phyloP scores from a whole-genome alignment of 2,329 filamentous ascomycete species.

The Coleophoma crateriformis region DNA sequence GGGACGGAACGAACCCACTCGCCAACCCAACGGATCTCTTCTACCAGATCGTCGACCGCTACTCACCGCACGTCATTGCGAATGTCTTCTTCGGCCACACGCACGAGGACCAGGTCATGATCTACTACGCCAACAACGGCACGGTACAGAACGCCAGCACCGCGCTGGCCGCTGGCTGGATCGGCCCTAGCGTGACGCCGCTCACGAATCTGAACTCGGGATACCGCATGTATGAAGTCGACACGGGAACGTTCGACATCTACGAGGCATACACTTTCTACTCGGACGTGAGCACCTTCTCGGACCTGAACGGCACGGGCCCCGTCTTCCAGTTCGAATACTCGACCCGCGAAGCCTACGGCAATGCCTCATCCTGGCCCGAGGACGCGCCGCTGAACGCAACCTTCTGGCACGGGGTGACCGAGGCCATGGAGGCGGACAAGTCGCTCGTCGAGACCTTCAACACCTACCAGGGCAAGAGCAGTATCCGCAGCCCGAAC shows the following conservation, averaged over 20 bases:
- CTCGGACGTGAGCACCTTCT: conserved; percentile 41
- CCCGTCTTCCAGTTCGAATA: conserved; percentile 45
- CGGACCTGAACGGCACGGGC: conserved; percentile 31
- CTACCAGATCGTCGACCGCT: conserved; percentile 49
- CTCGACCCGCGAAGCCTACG: conserved; percentile 44
- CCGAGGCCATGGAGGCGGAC: conserved; percentile 49
- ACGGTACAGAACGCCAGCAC: conserved; percentile 33
- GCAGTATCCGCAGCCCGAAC: conserved; percentile 41
- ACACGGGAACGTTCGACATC: conserved; percentile 46
- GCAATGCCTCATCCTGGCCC: conserved; percentile 37
- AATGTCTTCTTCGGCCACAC: conserved; percentile 50
- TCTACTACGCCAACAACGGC: conserved; percentile 48
- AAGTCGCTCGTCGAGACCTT: conserved; percentile 40
- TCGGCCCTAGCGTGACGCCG: conserved; percentile 44
- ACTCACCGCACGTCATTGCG: conserved; percentile 48
- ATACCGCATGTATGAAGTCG: conserved; percentile 48
- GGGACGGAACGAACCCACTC: conserved; percentile 48
- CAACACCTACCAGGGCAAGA: conserved; percentile 47
- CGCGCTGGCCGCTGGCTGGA: conserved; percentile 44
- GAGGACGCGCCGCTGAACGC: conserved; percentile 45
- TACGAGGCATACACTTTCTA: conserved; percentile 49
- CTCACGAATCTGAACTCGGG: conserved; percentile 48
- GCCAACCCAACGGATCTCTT: conserved; percentile 48
- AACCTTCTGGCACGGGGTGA: conserved; percentile 53
- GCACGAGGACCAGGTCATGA: conserved; percentile 47